Percentiles rank a stretch among this genome's conserved stretches.
These are phyloP conservation scores for Podaxis sp. DNA, from an alignment of 768 basidiomycete species.

Conservation along the genomic window DNA sequence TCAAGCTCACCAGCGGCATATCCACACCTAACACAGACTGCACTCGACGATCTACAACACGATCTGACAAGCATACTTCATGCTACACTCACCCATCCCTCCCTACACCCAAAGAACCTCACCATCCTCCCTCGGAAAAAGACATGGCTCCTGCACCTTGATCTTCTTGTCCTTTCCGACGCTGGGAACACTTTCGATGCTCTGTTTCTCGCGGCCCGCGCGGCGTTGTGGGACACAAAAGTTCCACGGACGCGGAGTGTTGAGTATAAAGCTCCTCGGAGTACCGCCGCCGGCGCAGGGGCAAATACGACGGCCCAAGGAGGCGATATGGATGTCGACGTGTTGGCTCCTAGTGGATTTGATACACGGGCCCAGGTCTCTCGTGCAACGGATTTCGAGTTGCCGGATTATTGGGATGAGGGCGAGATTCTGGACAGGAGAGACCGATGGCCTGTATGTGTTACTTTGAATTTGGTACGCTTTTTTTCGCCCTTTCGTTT, in stretches of 20 bases:
- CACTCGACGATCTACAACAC: slow-evolving; percentile 72
- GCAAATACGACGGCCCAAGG: slow-evolving; percentile 12
- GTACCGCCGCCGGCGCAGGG: background rate
- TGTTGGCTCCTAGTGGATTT: slow-evolving; percentile 46
- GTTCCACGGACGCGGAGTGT: slow-evolving; percentile 71
- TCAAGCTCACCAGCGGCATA: slow-evolving; percentile 78
- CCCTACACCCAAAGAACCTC: slow-evolving; percentile 65
- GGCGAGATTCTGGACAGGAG: slow-evolving; percentile 62
- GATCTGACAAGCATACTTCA: slow-evolving; percentile 65
- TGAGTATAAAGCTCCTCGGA: slow-evolving; percentile 53
- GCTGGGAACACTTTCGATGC: slow-evolving; percentile 75
- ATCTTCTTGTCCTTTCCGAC: slow-evolving; percentile 70
- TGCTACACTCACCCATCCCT: slow-evolving; percentile 60
- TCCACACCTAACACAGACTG: slow-evolving; percentile 55
- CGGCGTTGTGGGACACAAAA: slow-evolving; percentile 77
- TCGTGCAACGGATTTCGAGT: slow-evolving; percentile 75
- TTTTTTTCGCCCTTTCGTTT: background rate
- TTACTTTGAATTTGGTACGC: slow-evolving; percentile 76
- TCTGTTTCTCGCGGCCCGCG: slow-evolving; percentile 72
- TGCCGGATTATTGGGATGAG: slow-evolving; percentile 86
- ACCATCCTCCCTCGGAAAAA: slow-evolving; percentile 55
- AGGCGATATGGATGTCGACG: slow-evolving; percentile 56
- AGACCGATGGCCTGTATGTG: slow-evolving; percentile 68
- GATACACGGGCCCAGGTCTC: slow-evolving; percentile 45
- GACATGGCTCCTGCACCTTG: slow-evolving; percentile 73